Conservation (phyloP, 352 stramenopile species). For the Globisporangium megalacanthum region DNA sequence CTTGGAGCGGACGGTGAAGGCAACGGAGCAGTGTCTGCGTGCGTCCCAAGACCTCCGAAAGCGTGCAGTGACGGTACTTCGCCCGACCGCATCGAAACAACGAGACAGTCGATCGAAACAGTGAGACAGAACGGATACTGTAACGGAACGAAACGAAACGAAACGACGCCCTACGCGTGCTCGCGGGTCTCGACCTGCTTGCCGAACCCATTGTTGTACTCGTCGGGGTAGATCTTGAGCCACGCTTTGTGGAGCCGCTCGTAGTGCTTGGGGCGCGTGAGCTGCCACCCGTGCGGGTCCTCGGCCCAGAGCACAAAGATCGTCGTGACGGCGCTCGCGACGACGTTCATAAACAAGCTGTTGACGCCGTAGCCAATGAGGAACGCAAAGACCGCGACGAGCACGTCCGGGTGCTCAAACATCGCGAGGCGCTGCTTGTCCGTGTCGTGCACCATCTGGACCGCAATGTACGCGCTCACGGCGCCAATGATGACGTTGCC, state of each 20-base stretch:
- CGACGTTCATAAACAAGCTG: slow-evolving; percentile 68
- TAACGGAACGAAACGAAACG: neutral
- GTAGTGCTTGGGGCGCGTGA: slow-evolving; percentile 70
- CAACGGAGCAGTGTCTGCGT: slow-evolving; percentile 1
- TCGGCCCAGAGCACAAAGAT: slow-evolving; percentile 84
- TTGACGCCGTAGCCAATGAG: slow-evolving; percentile 71
- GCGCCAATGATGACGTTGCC: slow-evolving; percentile 73
- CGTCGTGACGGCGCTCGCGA: slow-evolving; percentile 70
- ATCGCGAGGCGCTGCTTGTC: slow-evolving; percentile 51
- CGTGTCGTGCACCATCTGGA: slow-evolving; percentile 42
- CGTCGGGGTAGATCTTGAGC: slow-evolving; percentile 76
- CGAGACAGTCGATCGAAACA: no score
- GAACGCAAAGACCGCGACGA: slow-evolving; percentile 72
- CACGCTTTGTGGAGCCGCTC: slow-evolving; percentile 64
- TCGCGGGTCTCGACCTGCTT: slow-evolving; percentile 36
- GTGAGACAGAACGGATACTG: no score
- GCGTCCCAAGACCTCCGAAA: slow-evolving; percentile 2
- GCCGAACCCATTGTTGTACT: slow-evolving; percentile 80
- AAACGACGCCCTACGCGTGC: slow-evolving; percentile 8
- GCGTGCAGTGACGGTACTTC: slow-evolving; percentile 1
- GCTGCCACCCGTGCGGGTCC: slow-evolving; percentile 67
- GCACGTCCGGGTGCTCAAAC: slow-evolving; percentile 56
- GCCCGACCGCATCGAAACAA: neutral
- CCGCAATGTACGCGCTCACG: slow-evolving; percentile 54
- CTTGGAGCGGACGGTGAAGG: slow-evolving; percentile 4